Evolutionary conservation across 805 yeast genomes (phyloP).

Genomic region (Spathaspora boniae): DNA sequence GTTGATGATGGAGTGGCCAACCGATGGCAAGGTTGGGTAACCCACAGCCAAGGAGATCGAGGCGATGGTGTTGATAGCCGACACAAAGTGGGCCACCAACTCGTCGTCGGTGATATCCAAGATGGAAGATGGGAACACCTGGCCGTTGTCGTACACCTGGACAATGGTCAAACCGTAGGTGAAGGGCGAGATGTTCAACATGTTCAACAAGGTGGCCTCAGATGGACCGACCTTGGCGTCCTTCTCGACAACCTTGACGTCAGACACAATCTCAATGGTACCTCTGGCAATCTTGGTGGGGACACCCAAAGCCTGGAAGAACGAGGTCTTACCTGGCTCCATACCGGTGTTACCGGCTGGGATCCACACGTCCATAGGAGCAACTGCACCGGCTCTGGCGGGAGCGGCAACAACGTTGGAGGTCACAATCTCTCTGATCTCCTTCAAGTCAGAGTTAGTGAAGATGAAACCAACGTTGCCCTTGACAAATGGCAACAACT

Average conservation of each 20-base stretch:
- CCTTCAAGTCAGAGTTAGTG: constrained; percentile 94
- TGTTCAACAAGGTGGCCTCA: constrained; percentile 97
- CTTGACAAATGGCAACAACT: constrained; percentile 87
- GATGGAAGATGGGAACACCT: constrained; percentile 93
- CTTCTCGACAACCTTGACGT: constrained; percentile 89
- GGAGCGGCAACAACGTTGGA: constrained; percentile 99
- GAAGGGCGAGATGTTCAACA: constrained; percentile 99
- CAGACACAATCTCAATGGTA: constrained; percentile 98
- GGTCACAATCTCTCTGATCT: constrained; percentile 82
- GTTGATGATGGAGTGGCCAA: constrained; percentile 98
- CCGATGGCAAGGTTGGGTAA: constrained; percentile 99
- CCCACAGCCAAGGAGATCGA: constrained; percentile 95
- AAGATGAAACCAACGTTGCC: constrained; percentile 99
- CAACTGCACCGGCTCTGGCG: constrained; percentile 99
- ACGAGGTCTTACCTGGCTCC: constrained; percentile 99
- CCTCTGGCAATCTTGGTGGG: constrained; percentile 99
- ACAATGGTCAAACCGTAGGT: constrained; percentile 96
- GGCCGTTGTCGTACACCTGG: constrained; percentile 98
- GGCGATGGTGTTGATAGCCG: constrained; percentile 92
- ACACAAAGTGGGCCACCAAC: constrained; percentile 85
- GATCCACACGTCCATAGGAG: constrained; percentile 96
- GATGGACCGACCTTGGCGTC: constrained; percentile 95
- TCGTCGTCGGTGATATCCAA: constrained; percentile 98
- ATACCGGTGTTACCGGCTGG: constrained; percentile 99
- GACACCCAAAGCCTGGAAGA: constrained; percentile 99